phyloP scores from a whole-genome alignment of 352 stramenopile species.

The Phytophthora hybrid region DNA sequence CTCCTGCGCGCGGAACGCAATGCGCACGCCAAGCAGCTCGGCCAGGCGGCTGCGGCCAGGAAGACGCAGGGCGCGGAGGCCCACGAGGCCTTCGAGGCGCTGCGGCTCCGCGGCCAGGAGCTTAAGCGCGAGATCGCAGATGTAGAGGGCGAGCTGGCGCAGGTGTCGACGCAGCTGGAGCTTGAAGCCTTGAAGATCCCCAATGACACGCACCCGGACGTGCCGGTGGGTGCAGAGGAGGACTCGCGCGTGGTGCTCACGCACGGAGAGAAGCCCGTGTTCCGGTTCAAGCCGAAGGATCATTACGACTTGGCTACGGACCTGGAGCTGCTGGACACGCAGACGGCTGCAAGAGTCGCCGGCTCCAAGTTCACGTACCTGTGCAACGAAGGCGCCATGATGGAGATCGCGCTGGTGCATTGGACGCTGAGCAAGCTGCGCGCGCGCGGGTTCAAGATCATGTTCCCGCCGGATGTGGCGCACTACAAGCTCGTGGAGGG shows the following conservation, averaged over 20 bases:
- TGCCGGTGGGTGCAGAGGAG: constrained; percentile 65
- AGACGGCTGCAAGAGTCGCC: constrained; percentile 67
- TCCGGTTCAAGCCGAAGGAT: constrained; percentile 71
- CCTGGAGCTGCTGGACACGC: constrained; percentile 81
- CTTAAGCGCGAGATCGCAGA: constrained; percentile 65
- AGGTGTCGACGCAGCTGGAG: constrained; percentile 62
- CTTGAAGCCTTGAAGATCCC: constrained; percentile 78
- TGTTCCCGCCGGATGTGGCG: constrained; percentile 86
- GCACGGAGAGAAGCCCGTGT: constrained; percentile 65
- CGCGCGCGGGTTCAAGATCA: constrained; percentile 73
- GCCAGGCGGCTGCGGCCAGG: constrained; percentile 40
- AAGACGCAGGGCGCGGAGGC: constrained; percentile 47
- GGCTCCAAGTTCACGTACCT: constrained; percentile 89
- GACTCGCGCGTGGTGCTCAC: constrained; percentile 60
- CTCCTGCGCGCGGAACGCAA: constrained; percentile 75
- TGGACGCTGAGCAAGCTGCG: constrained; percentile 80
- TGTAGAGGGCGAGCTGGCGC: constrained; percentile 50
- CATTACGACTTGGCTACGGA: constrained; percentile 76
- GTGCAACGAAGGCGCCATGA: constrained; percentile 88
- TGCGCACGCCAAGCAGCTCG: constrained; percentile 66
- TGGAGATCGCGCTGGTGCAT: constrained; percentile 88
- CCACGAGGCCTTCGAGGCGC: constrained; percentile 43
- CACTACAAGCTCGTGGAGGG: constrained; percentile 86
- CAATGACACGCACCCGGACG: constrained; percentile 80
- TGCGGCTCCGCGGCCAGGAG: constrained; percentile 53